Evolutionary conservation across 768 basidiomycete species (phyloP), one percentile per base, ranked within the genome.

Genomic region (Trametes sanguinea): DNA sequence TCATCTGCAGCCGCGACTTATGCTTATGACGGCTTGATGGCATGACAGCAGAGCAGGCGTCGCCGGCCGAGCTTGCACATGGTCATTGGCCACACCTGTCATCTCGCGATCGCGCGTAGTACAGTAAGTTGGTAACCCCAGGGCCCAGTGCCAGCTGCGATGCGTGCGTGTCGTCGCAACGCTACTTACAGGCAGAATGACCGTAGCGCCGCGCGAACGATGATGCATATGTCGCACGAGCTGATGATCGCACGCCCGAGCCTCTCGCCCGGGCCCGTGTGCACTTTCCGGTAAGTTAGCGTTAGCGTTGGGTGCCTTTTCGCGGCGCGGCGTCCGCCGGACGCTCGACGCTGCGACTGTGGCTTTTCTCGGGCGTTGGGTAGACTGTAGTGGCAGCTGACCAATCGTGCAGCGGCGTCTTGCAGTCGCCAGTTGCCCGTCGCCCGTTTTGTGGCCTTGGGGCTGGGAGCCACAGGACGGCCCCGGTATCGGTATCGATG

Each of bases 351-450:
- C n/a, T 43, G 14, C 5, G 42, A 13, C 13, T 43, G 42, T 13
- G 42, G 42, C 42, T 43, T 43, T 37, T 37, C 7, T n/a, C 6
- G 10, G 27, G 27, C 47, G 47, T 30, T 50, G 13, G 47, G 17
- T 50, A 11, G 30, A 14, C 29, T 22, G 32, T 33, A 22, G 14
- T 29, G 48, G 30, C 16, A 29, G 51, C 37, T 51, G 35, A 37
- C 35, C 35, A 32, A 50, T 50, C 30, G 44, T 16, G 17, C n/a
- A 43, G 35, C 35, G 35, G 35, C 35, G 35, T 37, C 35, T 37
- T 43, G 42, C 42, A 43, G 42, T 37, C 35, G 35, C 35, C 29
- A 55, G 29, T 16, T 55, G 56, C 45, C 56, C 56, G 56, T 57
- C 56, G 56, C 56, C 56, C 32, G 35, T 37, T 57, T 29, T 39